These are phyloP conservation scores for Endocladia muricata DNA, from an alignment of 31 red algal species.

Conservation along the genomic window DNA sequence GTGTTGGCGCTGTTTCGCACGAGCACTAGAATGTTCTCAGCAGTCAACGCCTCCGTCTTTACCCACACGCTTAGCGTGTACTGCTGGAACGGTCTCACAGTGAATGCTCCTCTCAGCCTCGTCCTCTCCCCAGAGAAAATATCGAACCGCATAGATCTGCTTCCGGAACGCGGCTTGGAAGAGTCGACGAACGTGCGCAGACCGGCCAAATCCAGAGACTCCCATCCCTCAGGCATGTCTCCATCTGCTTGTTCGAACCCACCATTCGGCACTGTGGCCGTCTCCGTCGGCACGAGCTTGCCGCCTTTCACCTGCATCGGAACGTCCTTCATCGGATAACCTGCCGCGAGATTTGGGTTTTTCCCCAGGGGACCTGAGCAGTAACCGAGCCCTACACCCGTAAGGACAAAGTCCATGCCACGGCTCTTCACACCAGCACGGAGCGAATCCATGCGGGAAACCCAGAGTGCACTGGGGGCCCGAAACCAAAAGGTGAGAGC, in stretches of 20 bases:
- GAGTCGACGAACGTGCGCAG: not conserved
- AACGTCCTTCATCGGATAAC: not conserved
- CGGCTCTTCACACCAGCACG: not conserved
- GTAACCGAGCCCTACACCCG: not conserved
- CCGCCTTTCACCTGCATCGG: not conserved
- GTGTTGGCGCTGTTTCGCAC: not conserved
- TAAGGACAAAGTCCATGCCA: not conserved
- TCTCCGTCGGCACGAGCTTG: not conserved
- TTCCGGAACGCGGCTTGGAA: not conserved
- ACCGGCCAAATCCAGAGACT: not conserved
- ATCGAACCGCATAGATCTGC: not conserved
- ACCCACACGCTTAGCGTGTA: not conserved
- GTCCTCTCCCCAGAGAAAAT: not conserved
- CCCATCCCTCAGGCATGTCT: not conserved
- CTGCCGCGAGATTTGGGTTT: not conserved
- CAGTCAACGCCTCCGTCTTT: not conserved
- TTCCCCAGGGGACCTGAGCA: not conserved
- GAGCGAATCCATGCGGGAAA: not conserved
- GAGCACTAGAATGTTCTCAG: not conserved
- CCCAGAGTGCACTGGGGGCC: not conserved
- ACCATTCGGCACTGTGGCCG: not conserved
- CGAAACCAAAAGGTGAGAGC: not conserved
- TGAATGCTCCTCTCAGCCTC: not conserved
- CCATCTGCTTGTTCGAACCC: not conserved
- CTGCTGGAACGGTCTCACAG: not conserved